Conservation (phyloP, 345 rosid genomes). For the Fremontodendron californicum region DNA sequence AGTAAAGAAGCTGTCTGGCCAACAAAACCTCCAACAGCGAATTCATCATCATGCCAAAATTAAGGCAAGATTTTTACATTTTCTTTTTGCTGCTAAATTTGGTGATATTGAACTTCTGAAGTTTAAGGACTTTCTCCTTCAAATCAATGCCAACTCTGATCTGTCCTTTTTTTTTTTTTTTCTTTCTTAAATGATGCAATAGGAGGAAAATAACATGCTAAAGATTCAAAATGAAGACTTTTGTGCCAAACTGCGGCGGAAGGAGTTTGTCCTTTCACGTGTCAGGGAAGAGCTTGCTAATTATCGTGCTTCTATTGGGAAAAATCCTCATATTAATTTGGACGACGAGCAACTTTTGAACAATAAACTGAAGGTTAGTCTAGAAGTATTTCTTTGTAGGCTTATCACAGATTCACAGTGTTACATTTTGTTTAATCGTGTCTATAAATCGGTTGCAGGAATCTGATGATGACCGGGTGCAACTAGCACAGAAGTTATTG, state of each 20-base stretch:
- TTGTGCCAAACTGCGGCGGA: constrained; percentile 46
- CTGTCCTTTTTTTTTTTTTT: too few relatives aligned
- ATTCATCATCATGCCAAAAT: constrained; percentile 81
- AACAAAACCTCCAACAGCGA: constrained; percentile 84
- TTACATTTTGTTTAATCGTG: constrained; percentile 2
- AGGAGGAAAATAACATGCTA: constrained; percentile 88
- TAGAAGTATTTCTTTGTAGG: background rate
- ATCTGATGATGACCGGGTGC: constrained; percentile 61
- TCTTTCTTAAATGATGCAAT: constrained; percentile 17
- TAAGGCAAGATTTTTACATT: constrained; percentile 48
- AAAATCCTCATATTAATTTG: constrained; percentile 39
- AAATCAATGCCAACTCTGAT: background rate
- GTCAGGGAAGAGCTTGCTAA: constrained; percentile 78
- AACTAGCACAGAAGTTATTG: constrained; percentile 60
- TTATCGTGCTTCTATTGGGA: constrained; percentile 62
- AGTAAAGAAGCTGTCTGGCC: constrained; percentile 68
- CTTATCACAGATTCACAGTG: background rate
- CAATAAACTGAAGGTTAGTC: constrained; percentile 51
- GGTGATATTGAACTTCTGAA: background rate
- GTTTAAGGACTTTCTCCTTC: background rate
- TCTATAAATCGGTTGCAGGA: constrained; percentile 39
- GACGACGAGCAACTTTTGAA: constrained; percentile 52
- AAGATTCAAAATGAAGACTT: constrained; percentile 78
- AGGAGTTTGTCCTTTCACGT: constrained; percentile 54
- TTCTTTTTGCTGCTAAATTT: background rate